Percentiles rank a stretch among this genome's conserved stretches.
Evolutionary conservation across 257 asterid species (phyloP).

Genomic region (Solanum clarkiae): DNA sequence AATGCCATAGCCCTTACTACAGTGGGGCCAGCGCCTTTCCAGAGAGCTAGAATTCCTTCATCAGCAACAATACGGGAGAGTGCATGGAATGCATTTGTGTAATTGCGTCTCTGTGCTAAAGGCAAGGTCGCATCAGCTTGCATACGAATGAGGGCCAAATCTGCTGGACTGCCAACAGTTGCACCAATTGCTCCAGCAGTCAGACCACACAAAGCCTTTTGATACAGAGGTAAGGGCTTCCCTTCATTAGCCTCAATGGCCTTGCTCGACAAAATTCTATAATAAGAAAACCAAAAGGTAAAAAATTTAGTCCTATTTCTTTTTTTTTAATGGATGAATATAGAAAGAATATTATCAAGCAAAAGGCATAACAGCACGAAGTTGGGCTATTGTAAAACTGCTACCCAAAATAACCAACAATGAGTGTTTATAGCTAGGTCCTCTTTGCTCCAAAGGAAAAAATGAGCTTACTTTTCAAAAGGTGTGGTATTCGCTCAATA

Average conservation of each 20-base stretch:
- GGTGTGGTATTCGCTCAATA: not conserved
- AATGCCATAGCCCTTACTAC: constrained; percentile 99
- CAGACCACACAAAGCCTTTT: constrained; percentile 92
- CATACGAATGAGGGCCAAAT: constrained; percentile 94
- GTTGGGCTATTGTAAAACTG: not conserved
- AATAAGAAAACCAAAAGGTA: not conserved
- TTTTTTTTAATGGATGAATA: not conserved
- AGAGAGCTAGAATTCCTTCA: constrained; percentile 82
- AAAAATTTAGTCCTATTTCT: not conserved
- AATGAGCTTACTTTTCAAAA: not conserved
- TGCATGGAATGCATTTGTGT: constrained; percentile 82
- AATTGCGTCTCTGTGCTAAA: constrained; percentile 66
- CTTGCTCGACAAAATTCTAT: constrained; percentile 73
- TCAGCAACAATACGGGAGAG: constrained; percentile 62
- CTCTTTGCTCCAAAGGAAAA: not conserved
- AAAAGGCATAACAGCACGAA: not conserved
- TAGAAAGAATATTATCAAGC: not conserved
- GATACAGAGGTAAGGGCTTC: constrained; percentile 80
- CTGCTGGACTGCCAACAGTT: constrained; percentile 84
- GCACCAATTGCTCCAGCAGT: constrained; percentile 99
- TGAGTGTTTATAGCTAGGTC: not conserved
- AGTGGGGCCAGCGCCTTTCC: constrained; percentile 96
- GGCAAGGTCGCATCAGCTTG: constrained; percentile 98
- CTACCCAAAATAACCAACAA: not conserved
- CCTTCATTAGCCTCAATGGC: constrained; percentile 92